A percentile compares a stretch with the other conserved stretches of the same genome.
These are phyloP conservation scores for Funneliformis geosporum DNA, from an alignment of 192 early-diverging fungal species.

Conservation along the genomic window DNA sequence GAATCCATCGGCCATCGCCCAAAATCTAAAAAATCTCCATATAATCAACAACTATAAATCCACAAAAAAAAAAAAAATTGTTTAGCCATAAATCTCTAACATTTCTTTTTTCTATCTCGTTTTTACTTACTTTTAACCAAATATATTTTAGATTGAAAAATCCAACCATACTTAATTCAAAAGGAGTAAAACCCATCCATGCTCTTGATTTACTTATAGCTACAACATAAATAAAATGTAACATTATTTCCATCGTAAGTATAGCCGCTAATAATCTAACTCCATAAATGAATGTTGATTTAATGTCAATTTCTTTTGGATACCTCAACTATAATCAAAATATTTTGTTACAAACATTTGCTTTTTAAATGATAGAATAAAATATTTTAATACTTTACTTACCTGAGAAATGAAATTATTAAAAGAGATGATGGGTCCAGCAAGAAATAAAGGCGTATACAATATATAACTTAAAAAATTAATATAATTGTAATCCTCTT, in stretches of 20 bases:
- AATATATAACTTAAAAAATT: constrained; percentile 79
- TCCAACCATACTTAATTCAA: constrained; percentile 85
- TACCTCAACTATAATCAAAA: constrained; percentile 48
- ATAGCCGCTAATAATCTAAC: constrained; percentile 63
- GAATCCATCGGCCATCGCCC: constrained; percentile 92
- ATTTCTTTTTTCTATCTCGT: too few species aligned
- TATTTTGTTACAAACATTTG: background rate
- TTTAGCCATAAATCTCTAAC: background rate
- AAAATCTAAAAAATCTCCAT: constrained; percentile 97
- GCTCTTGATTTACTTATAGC: constrained; percentile 86
- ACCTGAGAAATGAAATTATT: constrained; percentile 90
- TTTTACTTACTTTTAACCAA: constrained; percentile 77
- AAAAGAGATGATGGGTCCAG: constrained; percentile 94
- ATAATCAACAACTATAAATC: constrained; percentile 76
- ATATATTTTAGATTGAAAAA: constrained; percentile 89
- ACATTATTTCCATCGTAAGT: constrained; percentile 84
- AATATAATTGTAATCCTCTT: constrained; percentile 72
- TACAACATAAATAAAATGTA: constrained; percentile 87
- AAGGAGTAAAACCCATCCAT: constrained; percentile 77
- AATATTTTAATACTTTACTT: constrained; percentile 12
- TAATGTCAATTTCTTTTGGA: constrained; percentile 46
- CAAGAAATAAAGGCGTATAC: constrained; percentile 92
- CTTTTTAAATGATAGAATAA: background rate
- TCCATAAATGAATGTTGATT: constrained; percentile 57
- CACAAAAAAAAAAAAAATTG: too few species aligned